Conservation (phyloP, 257 asterid genomes). For the Asclepias syriaca region DNA sequence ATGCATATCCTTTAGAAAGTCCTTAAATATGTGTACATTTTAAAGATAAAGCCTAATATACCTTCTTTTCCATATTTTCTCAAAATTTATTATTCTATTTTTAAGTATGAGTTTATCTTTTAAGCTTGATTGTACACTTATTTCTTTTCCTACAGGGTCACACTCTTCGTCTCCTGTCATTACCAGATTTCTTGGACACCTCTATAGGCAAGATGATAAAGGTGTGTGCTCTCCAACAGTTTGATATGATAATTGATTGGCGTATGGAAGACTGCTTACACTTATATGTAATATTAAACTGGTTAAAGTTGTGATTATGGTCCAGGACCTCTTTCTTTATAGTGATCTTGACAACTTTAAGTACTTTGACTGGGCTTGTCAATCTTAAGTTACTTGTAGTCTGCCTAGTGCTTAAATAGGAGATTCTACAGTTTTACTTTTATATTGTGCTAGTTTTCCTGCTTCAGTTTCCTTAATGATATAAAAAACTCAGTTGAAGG, state of each 20-base stretch:
- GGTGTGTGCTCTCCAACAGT: conserved; percentile 25
- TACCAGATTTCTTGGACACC: conserved; percentile 71
- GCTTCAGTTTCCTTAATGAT: not conserved
- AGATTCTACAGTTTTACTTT: not conserved
- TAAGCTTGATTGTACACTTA: not conserved
- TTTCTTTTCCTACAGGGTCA: conserved; percentile 48
- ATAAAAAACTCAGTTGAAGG: conserved; percentile 43
- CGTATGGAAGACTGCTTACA: not conserved
- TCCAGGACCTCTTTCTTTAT: not conserved
- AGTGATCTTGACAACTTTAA: not conserved
- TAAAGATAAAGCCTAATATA: not conserved
- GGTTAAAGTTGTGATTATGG: conserved; percentile 1
- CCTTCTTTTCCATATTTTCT: not conserved
- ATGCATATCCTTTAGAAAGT: not conserved
- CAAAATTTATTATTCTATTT: not conserved
- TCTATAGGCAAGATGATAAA: conserved; percentile 63
- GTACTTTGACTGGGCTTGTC: not conserved
- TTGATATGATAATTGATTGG: not conserved
- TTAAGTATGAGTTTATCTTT: not conserved
- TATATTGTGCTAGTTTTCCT: not conserved
- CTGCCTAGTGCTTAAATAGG: not conserved
- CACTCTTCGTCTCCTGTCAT: conserved; percentile 62
- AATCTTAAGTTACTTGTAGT: not conserved
- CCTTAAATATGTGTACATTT: not conserved
- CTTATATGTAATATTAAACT: conserved; percentile 6